These are phyloP conservation scores for Erysimum cheiri DNA, from an alignment of 441 rosid species.

Conservation along the genomic window DNA sequence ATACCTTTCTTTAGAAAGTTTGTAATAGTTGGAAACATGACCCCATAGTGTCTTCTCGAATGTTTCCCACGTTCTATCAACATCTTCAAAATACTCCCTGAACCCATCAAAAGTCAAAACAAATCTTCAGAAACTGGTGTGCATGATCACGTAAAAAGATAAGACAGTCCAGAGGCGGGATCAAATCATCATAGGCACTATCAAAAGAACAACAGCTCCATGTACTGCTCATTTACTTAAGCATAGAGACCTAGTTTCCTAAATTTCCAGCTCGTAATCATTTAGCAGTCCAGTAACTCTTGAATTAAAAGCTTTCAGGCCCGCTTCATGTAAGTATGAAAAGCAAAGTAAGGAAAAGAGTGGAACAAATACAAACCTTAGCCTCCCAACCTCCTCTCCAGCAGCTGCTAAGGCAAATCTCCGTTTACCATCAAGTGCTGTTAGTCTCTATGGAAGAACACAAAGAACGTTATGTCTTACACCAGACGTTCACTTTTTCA, in stretches of 20 bases:
- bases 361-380: conserved; percentile 66
- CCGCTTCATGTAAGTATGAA: conserved; percentile 16
- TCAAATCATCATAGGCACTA: conserved; percentile 31
- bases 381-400: conserved; percentile 89
- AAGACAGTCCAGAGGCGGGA: conserved; percentile 24
- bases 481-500: conserved; percentile 8
- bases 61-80: conserved; percentile 96
- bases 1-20: conserved; percentile 97
- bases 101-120: conserved; percentile 34
- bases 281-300: conserved; percentile 13
- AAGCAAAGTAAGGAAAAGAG: conserved; percentile 35
- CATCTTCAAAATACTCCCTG: conserved; percentile 99
- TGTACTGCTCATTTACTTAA: conserved; percentile 20
- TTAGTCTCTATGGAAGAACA: conserved; percentile 70
- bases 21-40: conserved; percentile 82
- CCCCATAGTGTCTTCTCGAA: conserved; percentile 98
- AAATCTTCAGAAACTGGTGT: conserved; percentile 27
- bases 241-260: conserved; percentile 26
- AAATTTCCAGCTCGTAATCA: conserved; percentile 15
- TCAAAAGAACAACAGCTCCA: conserved; percentile 25
- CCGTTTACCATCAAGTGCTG: conserved; percentile 98
- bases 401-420: conserved; percentile 99
- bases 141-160: conserved; percentile 18
- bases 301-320: conserved; percentile 23
- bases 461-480: conserved; percentile 29